phyloP scores from a whole-genome alignment of 1,139 yeast genomes.

The Suhomyces yuchorum region DNA sequence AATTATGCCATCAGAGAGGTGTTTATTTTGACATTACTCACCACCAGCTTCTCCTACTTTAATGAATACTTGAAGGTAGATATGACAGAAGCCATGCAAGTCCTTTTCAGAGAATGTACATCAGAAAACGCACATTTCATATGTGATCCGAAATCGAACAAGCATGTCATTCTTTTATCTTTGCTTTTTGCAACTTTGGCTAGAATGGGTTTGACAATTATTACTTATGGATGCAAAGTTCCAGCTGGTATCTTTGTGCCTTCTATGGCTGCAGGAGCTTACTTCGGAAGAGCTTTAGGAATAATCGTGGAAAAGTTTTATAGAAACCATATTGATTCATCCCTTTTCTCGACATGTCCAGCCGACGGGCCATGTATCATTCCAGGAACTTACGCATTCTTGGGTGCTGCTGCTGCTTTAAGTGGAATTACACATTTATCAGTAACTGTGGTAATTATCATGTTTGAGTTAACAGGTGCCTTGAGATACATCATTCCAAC shows the following conservation, averaged over 20 bases:
- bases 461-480: conserved; percentile 97
- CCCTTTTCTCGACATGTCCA: conserved; percentile 52
- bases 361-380: conserved; percentile 60
- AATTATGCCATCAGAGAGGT: conserved; percentile 72
- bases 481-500: conserved; percentile 86
- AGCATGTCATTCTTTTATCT: conserved; percentile 39
- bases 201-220: conserved; percentile 69
- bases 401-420: conserved; percentile 97
- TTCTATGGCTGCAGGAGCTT: conserved; percentile 95
- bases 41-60: conserved; percentile 79
- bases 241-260: conserved; percentile 98
- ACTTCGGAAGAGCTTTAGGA: conserved; percentile 87
- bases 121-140: conserved; percentile 43
- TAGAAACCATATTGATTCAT: conserved; percentile 40
- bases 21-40: conserved; percentile 60
- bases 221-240: conserved; percentile 88
- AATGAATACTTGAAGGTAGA: conserved; percentile 80
- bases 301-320: conserved; percentile 63
- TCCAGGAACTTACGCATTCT: conserved; percentile 91
- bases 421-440: conserved; percentile 93
- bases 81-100: conserved; percentile 95
- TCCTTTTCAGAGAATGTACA: conserved; percentile 83
- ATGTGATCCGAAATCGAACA: conserved; percentile 50
- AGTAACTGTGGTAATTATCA: conserved; percentile 88
- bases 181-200: conserved; percentile 71